These are phyloP conservation scores for Daphne laureola DNA, from an alignment of 441 rosid genomes.

Conservation along the genomic window DNA sequence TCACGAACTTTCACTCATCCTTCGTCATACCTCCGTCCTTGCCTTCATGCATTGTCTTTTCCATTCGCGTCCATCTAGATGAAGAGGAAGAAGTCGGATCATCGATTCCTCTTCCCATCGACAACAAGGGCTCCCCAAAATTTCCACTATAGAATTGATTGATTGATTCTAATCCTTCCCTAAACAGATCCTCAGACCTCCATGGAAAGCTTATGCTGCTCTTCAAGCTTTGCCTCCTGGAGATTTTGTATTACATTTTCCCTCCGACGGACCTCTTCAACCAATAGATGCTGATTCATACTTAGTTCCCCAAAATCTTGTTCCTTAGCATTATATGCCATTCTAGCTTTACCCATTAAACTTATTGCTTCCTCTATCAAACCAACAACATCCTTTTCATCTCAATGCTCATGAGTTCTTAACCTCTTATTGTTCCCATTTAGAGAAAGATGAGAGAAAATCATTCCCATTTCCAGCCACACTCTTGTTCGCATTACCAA, in stretches of 20 bases:
- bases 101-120: too few species aligned
- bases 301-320: conserved; percentile 32
- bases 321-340: conserved; percentile 40
- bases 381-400: conserved; percentile 35
- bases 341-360: conserved; percentile 41
- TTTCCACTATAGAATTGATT: too few species aligned
- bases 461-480: conserved; percentile 45
- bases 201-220: conserved; percentile 47
- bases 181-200: too few species aligned
- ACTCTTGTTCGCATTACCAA: conserved; percentile 49
- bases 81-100: too few species aligned
- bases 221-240: conserved; percentile 54
- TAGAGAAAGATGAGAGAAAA: conserved; percentile 33
- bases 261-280: conserved; percentile 44
- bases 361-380: conserved; percentile 44
- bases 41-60: too few species aligned
- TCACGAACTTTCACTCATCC: too few species aligned
- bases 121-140: too few species aligned
- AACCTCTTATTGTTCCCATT: conserved; percentile 54
- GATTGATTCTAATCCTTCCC: too few species aligned
- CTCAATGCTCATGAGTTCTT: conserved; percentile 52
- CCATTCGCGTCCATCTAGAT: too few species aligned
- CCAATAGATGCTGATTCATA: conserved; percentile 46
- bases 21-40: too few species aligned
- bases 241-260: conserved; percentile 40